Evolutionary conservation across 352 stramenopile genomes (phyloP).

Genomic region (Phytophthora agathidicida): DNA sequence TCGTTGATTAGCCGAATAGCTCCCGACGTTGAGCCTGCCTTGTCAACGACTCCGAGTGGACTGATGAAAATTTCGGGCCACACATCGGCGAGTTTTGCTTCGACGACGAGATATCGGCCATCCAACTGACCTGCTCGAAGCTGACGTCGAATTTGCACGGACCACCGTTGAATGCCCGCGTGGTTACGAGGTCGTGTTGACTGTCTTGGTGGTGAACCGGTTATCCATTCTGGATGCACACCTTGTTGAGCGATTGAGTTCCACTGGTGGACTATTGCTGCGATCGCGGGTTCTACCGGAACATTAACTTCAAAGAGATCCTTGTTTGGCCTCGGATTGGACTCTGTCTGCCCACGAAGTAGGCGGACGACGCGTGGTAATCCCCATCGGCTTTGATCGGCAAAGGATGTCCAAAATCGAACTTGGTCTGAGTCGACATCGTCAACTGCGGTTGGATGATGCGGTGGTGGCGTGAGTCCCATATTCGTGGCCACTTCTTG

Average conservation of each 20-base stretch:
- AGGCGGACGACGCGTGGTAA: neutral
- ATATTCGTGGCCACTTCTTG: neutral
- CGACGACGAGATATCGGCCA: slow-evolving; percentile 24
- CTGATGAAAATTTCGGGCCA: slow-evolving; percentile 24
- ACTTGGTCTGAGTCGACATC: slow-evolving; percentile 3
- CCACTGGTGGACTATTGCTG: neutral
- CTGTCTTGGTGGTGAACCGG: neutral
- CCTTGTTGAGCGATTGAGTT: slow-evolving; percentile 12
- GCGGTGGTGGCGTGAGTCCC: neutral
- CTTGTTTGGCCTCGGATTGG: slow-evolving; percentile 16
- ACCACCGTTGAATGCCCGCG: neutral
- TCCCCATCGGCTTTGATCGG: neutral
- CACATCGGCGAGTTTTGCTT: no score
- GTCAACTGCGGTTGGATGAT: neutral
- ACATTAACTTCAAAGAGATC: neutral
- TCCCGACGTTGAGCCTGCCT: neutral
- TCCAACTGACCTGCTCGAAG: slow-evolving; percentile 9
- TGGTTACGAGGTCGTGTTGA: neutral
- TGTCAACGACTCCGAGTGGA: slow-evolving; percentile 3
- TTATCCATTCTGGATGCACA: neutral
- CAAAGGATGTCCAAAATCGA: neutral
- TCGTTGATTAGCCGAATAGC: slow-evolving; percentile 26
- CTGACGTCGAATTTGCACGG: slow-evolving; percentile 3
- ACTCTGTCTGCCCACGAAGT: neutral
- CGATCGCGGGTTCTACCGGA: neutral